Evolutionary conservation across 331 rosid species (phyloP).

Genomic region (Quercus phellos): DNA sequence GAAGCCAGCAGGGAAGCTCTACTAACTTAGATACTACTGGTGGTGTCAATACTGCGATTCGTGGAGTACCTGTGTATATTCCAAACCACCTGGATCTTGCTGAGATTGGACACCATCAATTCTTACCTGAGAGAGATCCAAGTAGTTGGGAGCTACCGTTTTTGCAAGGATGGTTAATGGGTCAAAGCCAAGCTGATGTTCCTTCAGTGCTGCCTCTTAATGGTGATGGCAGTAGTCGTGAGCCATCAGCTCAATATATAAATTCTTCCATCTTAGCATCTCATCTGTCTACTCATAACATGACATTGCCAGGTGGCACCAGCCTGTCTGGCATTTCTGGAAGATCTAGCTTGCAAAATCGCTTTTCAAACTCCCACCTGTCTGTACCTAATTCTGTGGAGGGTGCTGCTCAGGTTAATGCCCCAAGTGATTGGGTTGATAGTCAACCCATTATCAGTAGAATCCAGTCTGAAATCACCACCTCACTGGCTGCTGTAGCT

Average conservation of each 20-base stretch:
- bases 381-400: constrained; percentile 26
- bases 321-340: constrained; percentile 32
- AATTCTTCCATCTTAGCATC: constrained; percentile 23
- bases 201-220: constrained; percentile 32
- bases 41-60: constrained; percentile 9
- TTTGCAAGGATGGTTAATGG: constrained; percentile 64
- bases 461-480: constrained; percentile 40
- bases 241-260: constrained; percentile 27
- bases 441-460: constrained; percentile 34
- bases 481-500: constrained; percentile 41
- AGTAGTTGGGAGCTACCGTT: constrained; percentile 58
- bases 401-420: constrained; percentile 10
- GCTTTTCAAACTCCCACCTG: constrained; percentile 19
- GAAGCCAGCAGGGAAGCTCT: constrained; percentile 39
- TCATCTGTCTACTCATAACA: constrained; percentile 12
- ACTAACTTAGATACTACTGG: constrained; percentile 31
- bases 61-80: constrained; percentile 26
- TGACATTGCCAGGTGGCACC: constrained; percentile 20
- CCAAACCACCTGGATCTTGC: constrained; percentile 26
- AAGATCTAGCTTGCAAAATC: constrained; percentile 35
- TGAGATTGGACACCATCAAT: constrained; percentile 31
- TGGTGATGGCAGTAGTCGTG: constrained; percentile 23
- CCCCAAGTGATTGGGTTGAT: constrained; percentile 26
- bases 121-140: constrained; percentile 34
- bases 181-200: constrained; percentile 55